phyloP scores from a whole-genome alignment of 2,329 filamentous ascomycete genomes.

The Pseudogymnoascus sp. region DNA sequence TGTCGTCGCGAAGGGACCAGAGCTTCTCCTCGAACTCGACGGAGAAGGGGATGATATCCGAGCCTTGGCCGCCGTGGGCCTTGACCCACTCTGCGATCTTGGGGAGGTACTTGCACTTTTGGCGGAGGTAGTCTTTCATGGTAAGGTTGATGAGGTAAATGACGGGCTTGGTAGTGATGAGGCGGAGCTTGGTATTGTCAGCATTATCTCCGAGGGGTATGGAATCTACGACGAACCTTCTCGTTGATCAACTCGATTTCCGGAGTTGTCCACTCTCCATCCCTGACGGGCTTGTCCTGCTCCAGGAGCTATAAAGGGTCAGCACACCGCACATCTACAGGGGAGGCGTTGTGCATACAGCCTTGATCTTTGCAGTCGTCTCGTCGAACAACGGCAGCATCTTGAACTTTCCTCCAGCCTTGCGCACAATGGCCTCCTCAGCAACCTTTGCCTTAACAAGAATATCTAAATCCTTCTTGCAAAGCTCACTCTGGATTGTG shows the following conservation, averaged over 20 bases:
- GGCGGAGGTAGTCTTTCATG: constrained; percentile 41
- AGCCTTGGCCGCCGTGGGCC: constrained; percentile 35
- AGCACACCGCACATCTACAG: background rate
- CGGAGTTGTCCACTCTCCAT: constrained; percentile 37
- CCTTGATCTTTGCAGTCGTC: constrained; percentile 36
- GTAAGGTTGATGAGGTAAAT: constrained; percentile 41
- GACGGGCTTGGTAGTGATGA: constrained; percentile 40
- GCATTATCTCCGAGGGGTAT: background rate
- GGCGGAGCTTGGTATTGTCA: constrained; percentile 23
- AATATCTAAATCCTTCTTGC: constrained; percentile 39
- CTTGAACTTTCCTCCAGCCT: constrained; percentile 39
- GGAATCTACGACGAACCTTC: constrained; percentile 27
- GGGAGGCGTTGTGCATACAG: constrained; percentile 18
- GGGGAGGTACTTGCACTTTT: constrained; percentile 41
- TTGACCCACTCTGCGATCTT: constrained; percentile 40
- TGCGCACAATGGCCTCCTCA: constrained; percentile 35
- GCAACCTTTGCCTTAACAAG: constrained; percentile 34
- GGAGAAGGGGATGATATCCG: constrained; percentile 39
- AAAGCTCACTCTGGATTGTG: constrained; percentile 35
- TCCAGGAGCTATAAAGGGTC: constrained; percentile 30
- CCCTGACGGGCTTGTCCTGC: constrained; percentile 35
- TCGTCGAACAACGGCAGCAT: constrained; percentile 40
- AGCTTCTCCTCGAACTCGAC: constrained; percentile 41
- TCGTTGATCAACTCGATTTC: constrained; percentile 41
- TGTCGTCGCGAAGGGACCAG: constrained; percentile 34